These are phyloP conservation scores for Mycena crocata DNA, from an alignment of 768 basidiomycete species.

Conservation along the genomic window DNA sequence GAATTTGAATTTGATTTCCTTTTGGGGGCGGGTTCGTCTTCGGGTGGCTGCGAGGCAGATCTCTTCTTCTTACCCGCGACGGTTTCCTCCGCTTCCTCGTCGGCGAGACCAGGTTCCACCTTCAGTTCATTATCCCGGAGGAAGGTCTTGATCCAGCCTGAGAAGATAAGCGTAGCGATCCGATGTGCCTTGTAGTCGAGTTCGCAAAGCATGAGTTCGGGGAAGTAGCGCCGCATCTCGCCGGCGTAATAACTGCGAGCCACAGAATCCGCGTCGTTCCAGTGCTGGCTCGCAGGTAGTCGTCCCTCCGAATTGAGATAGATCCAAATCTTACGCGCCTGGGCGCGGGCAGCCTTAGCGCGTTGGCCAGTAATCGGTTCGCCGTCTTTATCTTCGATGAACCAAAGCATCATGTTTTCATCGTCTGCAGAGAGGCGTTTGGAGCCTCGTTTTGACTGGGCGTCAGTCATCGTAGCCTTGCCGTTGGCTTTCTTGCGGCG, in stretches of 20 bases:
- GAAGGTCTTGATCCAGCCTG: neutral
- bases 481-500: neutral
- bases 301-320: neutral
- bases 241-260: constrained; percentile 4
- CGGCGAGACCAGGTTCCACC: neutral
- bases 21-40: no score
- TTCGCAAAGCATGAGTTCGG: neutral
- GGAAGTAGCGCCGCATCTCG: neutral
- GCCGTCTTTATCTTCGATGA: neutral
- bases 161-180: neutral
- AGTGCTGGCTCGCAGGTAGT: neutral
- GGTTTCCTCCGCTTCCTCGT: neutral
- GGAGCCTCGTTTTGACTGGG: neutral
- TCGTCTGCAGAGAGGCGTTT: neutral
- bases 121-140: neutral
- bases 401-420: constrained; percentile 11
- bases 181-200: neutral
- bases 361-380: neutral
- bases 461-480: neutral
- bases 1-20: no score
- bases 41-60: no score
- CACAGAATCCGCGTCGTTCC: neutral
- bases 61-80: neutral
- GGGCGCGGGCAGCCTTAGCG: neutral
- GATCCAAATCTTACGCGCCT: neutral